A percentile compares a stretch with the other conserved stretches of the same genome.
phyloP scores from a whole-genome alignment of 495 filamentous ascomycete species.

The Neurospora hispaniola region DNA sequence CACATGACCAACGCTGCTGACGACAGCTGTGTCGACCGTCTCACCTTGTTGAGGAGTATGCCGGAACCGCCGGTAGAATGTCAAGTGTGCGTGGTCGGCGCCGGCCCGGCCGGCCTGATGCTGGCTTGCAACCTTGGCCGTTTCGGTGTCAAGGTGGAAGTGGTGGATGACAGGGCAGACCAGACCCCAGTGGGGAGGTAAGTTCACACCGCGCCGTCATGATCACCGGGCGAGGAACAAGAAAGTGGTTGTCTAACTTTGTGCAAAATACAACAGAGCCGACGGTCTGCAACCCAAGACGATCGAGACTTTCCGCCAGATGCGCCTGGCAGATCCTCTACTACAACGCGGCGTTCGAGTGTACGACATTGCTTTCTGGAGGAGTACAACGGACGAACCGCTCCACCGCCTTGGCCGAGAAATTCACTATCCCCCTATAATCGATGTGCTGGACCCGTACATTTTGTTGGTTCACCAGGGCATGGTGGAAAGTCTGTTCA shows the following conservation, averaged over 20 bases:
- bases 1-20: slow-evolving; percentile 12
- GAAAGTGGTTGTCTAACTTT: not conserved
- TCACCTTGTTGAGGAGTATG: slow-evolving; percentile 27
- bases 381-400: slow-evolving; percentile 44
- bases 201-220: slow-evolving; percentile 4
- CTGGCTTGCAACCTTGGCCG: slow-evolving; percentile 58
- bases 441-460: slow-evolving; percentile 61
- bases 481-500: slow-evolving; percentile 58
- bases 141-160: slow-evolving; percentile 48
- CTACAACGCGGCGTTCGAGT: slow-evolving; percentile 52
- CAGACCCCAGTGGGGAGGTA: slow-evolving; percentile 50
- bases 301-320: slow-evolving; percentile 42
- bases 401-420: slow-evolving; percentile 44
- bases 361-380: slow-evolving; percentile 65
- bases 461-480: slow-evolving; percentile 66
- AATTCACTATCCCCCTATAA: slow-evolving; percentile 41
- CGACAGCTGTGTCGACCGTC: slow-evolving; percentile 22
- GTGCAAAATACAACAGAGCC: slow-evolving; percentile 28
- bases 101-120: slow-evolving; percentile 62
- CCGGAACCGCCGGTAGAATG: slow-evolving; percentile 26
- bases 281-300: slow-evolving; percentile 58
- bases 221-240: not conserved
- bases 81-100: slow-evolving; percentile 57
- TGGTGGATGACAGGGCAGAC: slow-evolving; percentile 53
- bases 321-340: slow-evolving; percentile 53